Evolutionary conservation across 2,329 filamentous ascomycete genomes (phyloP).

Genomic region (Macrophomina phaseolina): DNA sequence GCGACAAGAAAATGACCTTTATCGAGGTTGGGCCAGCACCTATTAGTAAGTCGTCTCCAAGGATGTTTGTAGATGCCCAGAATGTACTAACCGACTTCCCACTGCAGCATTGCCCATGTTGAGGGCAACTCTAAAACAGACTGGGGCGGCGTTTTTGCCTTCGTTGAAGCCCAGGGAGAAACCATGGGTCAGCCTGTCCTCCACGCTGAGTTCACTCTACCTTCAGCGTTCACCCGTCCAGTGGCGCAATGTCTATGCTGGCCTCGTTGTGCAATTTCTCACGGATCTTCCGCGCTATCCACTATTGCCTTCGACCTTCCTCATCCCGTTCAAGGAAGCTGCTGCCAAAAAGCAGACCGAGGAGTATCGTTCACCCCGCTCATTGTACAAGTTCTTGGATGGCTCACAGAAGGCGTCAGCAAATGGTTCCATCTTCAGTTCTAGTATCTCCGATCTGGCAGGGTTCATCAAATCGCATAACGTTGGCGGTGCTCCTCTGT

Average conservation of each 20-base stretch:
- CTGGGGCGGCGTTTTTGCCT: background rate
- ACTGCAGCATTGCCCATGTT: slow-evolving; percentile 17
- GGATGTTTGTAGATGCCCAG: no score
- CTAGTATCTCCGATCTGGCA: background rate
- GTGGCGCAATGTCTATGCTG: background rate
- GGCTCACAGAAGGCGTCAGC: background rate
- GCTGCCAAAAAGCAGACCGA: no score
- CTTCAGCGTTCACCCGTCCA: background rate
- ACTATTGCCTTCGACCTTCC: background rate
- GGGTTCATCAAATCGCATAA: slow-evolving; percentile 26
- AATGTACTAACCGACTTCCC: no score
- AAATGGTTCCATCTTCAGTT: background rate
- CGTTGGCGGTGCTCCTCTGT: slow-evolving; percentile 24
- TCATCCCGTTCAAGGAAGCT: slow-evolving; percentile 15
- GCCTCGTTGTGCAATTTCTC: background rate
- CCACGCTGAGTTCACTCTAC: background rate
- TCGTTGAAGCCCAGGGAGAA: background rate
- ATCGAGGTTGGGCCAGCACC: background rate
- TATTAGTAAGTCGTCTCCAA: background rate
- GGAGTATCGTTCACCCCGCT: background rate
- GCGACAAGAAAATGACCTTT: background rate
- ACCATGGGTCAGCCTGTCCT: background rate
- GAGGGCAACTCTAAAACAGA: slow-evolving; percentile 17
- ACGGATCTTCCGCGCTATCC: slow-evolving; percentile 18
- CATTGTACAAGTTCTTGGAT: background rate